phyloP scores from a whole-genome alignment of 2,329 filamentous ascomycete species.

The Microdochium paspali region DNA sequence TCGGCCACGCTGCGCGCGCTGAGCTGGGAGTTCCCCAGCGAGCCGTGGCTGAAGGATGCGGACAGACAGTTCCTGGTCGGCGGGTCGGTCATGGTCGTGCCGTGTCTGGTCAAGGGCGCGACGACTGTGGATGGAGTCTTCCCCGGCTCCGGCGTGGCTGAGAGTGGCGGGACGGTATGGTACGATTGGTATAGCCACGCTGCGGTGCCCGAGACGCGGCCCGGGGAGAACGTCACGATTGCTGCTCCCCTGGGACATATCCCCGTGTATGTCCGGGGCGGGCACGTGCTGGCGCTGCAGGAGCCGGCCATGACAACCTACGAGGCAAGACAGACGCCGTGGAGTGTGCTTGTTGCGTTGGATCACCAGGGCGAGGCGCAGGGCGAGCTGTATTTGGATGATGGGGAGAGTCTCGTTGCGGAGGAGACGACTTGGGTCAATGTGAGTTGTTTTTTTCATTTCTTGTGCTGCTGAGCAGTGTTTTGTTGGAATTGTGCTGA shows the following conservation, averaged over 20 bases:
- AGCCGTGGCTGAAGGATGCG: conserved; percentile 55
- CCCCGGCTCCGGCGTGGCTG: conserved; percentile 52
- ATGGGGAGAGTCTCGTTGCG: conserved; percentile 58
- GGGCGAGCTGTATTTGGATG: conserved; percentile 63
- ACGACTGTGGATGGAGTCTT: conserved; percentile 58
- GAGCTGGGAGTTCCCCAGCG: conserved; percentile 65
- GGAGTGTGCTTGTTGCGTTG: conserved; percentile 57
- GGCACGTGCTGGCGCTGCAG: conserved; percentile 57
- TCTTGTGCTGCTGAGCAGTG: not conserved
- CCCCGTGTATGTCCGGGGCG: conserved; percentile 62
- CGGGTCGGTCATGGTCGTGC: conserved; percentile 53
- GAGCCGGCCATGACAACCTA: conserved; percentile 58
- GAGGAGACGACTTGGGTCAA: conserved; percentile 44
- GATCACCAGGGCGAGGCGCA: conserved; percentile 41
- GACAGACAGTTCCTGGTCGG: conserved; percentile 68
- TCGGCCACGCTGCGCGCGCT: conserved; percentile 65
- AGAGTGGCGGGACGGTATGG: conserved; percentile 54
- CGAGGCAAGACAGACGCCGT: conserved; percentile 52
- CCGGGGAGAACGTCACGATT: conserved; percentile 29
- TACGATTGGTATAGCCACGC: conserved; percentile 74
- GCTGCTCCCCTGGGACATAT: conserved; percentile 53
- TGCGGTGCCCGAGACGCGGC: conserved; percentile 27
- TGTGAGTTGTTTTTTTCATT: conserved; percentile 17
- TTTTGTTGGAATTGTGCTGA: too few relatives aligned
- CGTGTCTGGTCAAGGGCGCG: conserved; percentile 54